Base-by-base conservation (phyloP, 1,284 basidiomycete species). In the Melampsora larici-populina region DNA sequence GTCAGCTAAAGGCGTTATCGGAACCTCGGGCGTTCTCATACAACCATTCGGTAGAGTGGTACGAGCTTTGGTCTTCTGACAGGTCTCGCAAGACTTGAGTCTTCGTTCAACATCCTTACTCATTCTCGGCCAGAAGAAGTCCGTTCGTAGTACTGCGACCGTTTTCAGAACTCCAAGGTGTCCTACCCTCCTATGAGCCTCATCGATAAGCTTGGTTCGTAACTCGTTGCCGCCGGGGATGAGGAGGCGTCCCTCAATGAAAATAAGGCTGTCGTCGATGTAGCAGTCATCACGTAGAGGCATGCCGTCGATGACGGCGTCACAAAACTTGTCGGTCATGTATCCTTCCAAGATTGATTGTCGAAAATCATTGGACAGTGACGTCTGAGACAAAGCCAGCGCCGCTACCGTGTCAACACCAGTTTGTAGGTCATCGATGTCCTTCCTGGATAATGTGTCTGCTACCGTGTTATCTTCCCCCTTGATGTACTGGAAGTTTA, bases 351-450 rank as follows among this genome's bases (percentile, higher is more conserved):
- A 78, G 31, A 78, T 69, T 63, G 79, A 75, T 11, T 79, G 62
- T 1, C 70, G 68, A 0, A 29, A 24, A 46, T 80, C 78, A 36
- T 86, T 84, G 0, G 83, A 84, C 0, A 85, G 80, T 0, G 85
- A 85, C 0, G 86, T 81, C 70, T 86, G 86, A 8, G 81, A 74
- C 18, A 83, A 79, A 0, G 86, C 86, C 79, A 84, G 82, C 0
- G 85, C 85, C 86, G 86, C 87, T 0, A 87, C 85, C 0, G 80
- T 13, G 85, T 62, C 58, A 62, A 66, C 31, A n/a, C n/a, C n/a
- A n/a, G n/a, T n/a, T n/a, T n/a, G n/a, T n/a, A n/a, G n/a, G n/a
- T n/a, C n/a, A n/a, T n/a, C n/a, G n/a, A n/a, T n/a, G n/a, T n/a
- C n/a, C n/a, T n/a, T n/a, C n/a, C n/a, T n/a, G n/a, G n/a, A n/a